Evolutionary conservation across 495 filamentous ascomycete species (phyloP), one percentile per base, ranked within the genome.

Genomic region (Friedmanniomyces simplex): DNA sequence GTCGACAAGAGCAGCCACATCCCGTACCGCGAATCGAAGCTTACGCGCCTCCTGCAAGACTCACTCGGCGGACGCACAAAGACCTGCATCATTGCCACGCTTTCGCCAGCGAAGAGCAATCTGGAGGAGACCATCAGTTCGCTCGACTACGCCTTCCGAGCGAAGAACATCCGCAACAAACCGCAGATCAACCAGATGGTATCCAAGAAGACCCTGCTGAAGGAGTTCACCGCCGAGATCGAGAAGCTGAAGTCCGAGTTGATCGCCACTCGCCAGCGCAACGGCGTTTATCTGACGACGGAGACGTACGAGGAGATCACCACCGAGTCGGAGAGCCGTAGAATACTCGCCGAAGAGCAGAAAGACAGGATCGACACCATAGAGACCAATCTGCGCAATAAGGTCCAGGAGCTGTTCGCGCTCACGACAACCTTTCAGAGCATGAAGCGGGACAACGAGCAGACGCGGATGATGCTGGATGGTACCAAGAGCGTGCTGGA

Each of bases 121-220:
- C 77, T 97, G 14, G 93, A 98, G 64, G 93, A 98, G 69, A 98
- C 93, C 0, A 96, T 97, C 50, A 96, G 91, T 1, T 97, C 94
- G 0, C 77, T 98, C 2, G 93, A 98, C 68, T 98, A 98, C 67
- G 94, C 93, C 11, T 95, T 96, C 68, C 80, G 93, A 21, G 93
- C 94, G 2, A 98, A 98, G 74, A 96, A 97, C 64, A 98, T 98
- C 60, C 86, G 88, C 21, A 98, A 98, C 69, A 96, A 96, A 68
- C 93, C 93, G 4, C 93, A 98, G 66, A 79, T 94, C 63, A 97
- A 97, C 69, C 86, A 87, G 30, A 79, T 86, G 64, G 80, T 96
- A 53, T 89, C 87, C 18, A 98, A 97, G 70, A 91, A 91, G 69
- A 95, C 88, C 3, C 71, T 97, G 20, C 79, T 98, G 0, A 80